Conservation (phyloP, 2,329 filamentous ascomycete genomes). For the Pseudopyricularia cyperi region DNA sequence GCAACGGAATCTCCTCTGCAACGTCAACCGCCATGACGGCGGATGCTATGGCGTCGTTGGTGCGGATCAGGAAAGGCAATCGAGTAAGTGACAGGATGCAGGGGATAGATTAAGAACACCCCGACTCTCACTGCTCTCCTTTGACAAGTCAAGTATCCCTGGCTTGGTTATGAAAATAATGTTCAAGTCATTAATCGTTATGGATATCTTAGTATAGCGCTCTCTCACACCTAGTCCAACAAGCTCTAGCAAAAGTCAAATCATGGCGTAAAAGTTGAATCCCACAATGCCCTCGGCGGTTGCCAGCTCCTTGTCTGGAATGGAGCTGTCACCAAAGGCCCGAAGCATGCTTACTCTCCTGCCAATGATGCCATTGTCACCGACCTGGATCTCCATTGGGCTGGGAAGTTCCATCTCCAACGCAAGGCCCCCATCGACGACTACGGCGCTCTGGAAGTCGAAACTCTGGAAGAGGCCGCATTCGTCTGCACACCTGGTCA, state of each 20-base stretch:
- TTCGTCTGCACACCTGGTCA: not conserved
- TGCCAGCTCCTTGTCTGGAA: not conserved
- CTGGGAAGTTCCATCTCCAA: not conserved
- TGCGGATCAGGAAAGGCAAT: not conserved
- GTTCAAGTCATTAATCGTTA: not conserved
- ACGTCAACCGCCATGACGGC: not conserved
- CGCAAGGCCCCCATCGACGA: not conserved
- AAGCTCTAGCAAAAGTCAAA: not conserved
- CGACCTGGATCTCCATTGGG: not conserved
- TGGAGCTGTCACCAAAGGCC: not conserved
- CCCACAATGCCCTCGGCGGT: constrained; percentile 1
- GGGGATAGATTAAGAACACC: not conserved
- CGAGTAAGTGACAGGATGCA: not conserved
- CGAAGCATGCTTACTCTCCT: constrained; percentile 1
- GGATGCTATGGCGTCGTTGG: not conserved
- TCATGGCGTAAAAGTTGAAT: not conserved
- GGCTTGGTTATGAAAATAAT: not conserved
- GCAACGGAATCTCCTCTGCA: not conserved
- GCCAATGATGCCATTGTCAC: not conserved
- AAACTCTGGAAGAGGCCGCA: not conserved
- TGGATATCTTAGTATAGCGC: not conserved
- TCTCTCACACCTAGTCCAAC: no score
- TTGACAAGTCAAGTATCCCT: not conserved
- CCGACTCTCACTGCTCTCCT: not conserved
- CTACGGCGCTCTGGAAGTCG: not conserved